These are phyloP conservation scores for Yamadazyma songkhlaensis DNA, from an alignment of 1,139 yeast genomes.

Conservation along the genomic window DNA sequence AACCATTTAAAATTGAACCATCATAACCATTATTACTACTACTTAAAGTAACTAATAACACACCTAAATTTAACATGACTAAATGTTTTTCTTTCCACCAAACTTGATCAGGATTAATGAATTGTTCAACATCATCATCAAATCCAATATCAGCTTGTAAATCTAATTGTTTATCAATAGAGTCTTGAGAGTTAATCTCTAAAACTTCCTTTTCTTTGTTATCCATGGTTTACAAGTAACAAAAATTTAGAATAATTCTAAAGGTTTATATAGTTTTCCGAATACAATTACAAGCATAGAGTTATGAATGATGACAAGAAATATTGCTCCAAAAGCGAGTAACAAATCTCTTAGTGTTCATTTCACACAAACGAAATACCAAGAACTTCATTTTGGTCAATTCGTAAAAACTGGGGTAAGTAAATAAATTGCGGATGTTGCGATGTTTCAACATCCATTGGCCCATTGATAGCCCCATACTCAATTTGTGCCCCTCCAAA, in stretches of 20 bases:
- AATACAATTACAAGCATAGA: too few species aligned
- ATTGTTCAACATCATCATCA: conserved; percentile 20
- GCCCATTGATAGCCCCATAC: too few species aligned
- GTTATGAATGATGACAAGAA: too few species aligned
- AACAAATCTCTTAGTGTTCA: too few species aligned
- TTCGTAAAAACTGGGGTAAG: too few species aligned
- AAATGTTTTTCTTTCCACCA: conserved; percentile 57
- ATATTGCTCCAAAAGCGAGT: too few species aligned
- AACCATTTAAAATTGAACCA: conserved; percentile 43
- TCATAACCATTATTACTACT: conserved; percentile 36
- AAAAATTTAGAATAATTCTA: background rate
- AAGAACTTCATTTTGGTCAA: too few species aligned
- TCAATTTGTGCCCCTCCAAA: too few species aligned
- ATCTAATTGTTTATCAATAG: conserved; percentile 4
- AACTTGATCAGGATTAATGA: conserved; percentile 56
- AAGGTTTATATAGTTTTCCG: background rate
- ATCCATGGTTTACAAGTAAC: background rate
- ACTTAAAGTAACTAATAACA: conserved; percentile 31
- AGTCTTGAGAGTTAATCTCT: background rate
- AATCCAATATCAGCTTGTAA: conserved; percentile 11
- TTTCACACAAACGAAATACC: too few species aligned
- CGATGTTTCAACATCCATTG: too few species aligned
- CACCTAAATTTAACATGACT: conserved; percentile 35
- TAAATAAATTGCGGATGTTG: too few species aligned
- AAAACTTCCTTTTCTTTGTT: background rate